Evolutionary conservation across 768 basidiomycete genomes (phyloP), one percentile per base, ranked within the genome.

Genomic region (Megacollybia marginata): DNA sequence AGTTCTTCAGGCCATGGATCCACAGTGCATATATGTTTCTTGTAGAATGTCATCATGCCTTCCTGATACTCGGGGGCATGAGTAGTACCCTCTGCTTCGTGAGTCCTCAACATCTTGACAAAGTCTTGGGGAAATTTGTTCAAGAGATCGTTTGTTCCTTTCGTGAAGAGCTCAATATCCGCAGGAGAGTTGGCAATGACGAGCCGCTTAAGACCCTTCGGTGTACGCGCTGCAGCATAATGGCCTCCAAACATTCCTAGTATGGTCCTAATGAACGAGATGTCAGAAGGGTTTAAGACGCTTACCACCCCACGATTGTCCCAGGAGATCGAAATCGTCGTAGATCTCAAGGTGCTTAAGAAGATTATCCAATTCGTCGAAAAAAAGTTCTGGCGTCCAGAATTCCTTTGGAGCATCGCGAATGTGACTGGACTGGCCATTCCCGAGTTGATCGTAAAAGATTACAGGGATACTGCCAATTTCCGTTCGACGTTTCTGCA

Each of bases 131-230:
- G 69, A n/a, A 73, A 54, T 38, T 54, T 47, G 44, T 60, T 57
- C 53, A 71, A 50, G 19, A 60, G 48, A 4, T 61, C 56, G 18
- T 58, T 54, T 1, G 60, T 64, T 19, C 64, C 57, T 33, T 65
- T 59, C 50, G 66, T 60, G 70, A 72, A 79, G 23, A 78, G 57
- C n/a, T 54, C 50, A 60, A 73, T 71, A 5, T 70, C 67, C 8
- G 78, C 70, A 2, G 75, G 72, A 0, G 73, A 62, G 47, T 75
- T 65, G 15, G 69, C 57, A n/a, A 80, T 56, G 38, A 82, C 54
- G 42, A 80, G 66, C 44, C 66, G 62, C 53, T 68, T 65, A 40
- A 82, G 50, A 0, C 80, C 79, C 45, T 48, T 55, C 23, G 79
- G 78, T 18, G 68, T 70, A 32, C 60, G 64, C 7, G 51, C 52